Conservation (phyloP, 352 stramenopile genomes). For the Pythium utonaiense region DNA sequence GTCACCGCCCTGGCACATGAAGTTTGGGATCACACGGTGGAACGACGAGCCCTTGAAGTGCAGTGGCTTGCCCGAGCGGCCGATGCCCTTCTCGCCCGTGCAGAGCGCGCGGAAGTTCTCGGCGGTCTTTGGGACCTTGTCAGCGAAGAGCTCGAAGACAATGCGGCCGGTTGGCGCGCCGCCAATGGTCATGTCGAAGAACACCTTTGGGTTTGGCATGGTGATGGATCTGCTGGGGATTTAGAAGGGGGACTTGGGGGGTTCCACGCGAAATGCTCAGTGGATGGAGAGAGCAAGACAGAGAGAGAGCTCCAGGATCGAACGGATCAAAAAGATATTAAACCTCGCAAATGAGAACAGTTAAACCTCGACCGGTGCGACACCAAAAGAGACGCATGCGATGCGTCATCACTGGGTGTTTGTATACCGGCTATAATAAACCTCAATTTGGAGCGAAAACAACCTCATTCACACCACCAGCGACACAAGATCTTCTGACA, state of each 20-base stretch:
- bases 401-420: constrained; percentile 9
- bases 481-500: constrained; percentile 25
- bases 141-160: constrained; percentile 77
- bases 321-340: constrained; percentile 17
- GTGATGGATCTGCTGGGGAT: constrained; percentile 7
- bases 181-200: constrained; percentile 98
- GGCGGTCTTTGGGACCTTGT: constrained; percentile 83
- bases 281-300: too few species aligned
- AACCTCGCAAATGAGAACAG: neutral
- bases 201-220: constrained; percentile 92
- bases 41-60: constrained; percentile 87
- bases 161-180: constrained; percentile 90
- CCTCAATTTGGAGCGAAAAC: constrained; percentile 1
- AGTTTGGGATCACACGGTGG: constrained; percentile 86
- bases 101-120: constrained; percentile 69
- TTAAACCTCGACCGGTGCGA: constrained; percentile 15
- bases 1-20: constrained; percentile 88
- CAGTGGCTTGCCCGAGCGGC: constrained; percentile 70
- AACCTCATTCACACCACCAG: constrained; percentile 2
- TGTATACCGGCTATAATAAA: constrained; percentile 1
- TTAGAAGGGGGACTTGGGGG: constrained; percentile 11
- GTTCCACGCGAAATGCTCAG: constrained; percentile 20
- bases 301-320: neutral
- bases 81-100: constrained; percentile 73
- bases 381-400: constrained; percentile 2